Base-by-base conservation (phyloP, 1,284 basidiomycete species). In the Tranzscheliella williamsii region DNA sequence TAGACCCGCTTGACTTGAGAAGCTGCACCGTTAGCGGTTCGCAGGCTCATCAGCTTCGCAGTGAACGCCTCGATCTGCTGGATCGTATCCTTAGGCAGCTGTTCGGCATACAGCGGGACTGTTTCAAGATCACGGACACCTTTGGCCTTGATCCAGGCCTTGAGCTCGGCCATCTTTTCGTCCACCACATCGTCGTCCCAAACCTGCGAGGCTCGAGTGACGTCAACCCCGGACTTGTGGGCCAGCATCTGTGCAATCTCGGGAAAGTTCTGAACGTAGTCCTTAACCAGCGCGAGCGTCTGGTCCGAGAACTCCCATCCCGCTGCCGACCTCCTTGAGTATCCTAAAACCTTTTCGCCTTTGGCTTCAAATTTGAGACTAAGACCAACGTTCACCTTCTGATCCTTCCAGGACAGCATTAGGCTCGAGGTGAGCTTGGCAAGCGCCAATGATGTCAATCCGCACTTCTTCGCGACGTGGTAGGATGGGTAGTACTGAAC, bases 331-430 rank as follows among this genome's bases (percentile, higher is more conserved):
- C 95, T 94, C 63, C 86, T 84, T 21, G 92, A 89, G 78, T 95
- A 97, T 52, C 91, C 90, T 27, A 97, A 83, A 2, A 99, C 95
- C 80, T 98, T 99, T 70, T 93, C 80, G n/a, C 87, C 85, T 80
- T 95, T 96, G 18, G 86, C 90, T 76, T 98, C 95, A 58, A 97
- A 98, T 79, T 99, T 98, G 69, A 98, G 84, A 73, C 89, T 90
- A 18, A 98, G 83, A 4, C 95, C 95, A 24, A 98, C 82, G 76
- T 98, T 97, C 50, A 83, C 84, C 81, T 95, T 96, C 67, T 83
- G 82, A 18, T 67, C 55, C n/a, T 56, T 43, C n/a, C 84, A 84
- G 65, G 89, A 87, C 35, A 96, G 87, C 85, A 96, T 86, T 73
- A 97, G 86, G 69, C 89, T 93, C 20, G 92, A 92, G 0, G 91